Percentiles rank a stretch among this genome's conserved stretches.
These are phyloP conservation scores for Rhizopus sp. DNA, from an alignment of 371 early-diverging fungal species.

Conservation along the genomic window DNA sequence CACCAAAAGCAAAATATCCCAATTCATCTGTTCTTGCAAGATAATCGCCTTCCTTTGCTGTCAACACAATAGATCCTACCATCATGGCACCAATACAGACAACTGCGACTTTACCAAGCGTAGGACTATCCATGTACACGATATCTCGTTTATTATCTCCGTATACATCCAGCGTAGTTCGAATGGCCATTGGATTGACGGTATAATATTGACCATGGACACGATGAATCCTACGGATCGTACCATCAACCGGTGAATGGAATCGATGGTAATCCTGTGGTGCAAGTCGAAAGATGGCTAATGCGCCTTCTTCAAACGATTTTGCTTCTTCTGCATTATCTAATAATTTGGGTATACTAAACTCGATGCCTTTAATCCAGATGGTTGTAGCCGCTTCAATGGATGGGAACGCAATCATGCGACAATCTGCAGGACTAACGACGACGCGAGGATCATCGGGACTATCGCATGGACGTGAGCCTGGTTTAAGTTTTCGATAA, in stretches of 20 bases:
- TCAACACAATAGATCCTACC: conserved; percentile 84
- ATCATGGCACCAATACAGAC: conserved; percentile 87
- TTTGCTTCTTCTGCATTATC: conserved; percentile 56
- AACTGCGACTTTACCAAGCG: conserved; percentile 76
- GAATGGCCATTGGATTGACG: conserved; percentile 88
- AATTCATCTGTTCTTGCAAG: conserved; percentile 77
- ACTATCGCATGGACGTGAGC: conserved; percentile 63
- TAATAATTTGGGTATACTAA: conserved; percentile 65
- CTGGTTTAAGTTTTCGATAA: conserved; percentile 80
- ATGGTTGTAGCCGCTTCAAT: conserved; percentile 70
- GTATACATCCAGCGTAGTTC: conserved; percentile 78
- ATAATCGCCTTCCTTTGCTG: conserved; percentile 52
- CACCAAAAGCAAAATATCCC: conserved; percentile 84
- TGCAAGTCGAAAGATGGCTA: conserved; percentile 82
- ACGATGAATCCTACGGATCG: conserved; percentile 54
- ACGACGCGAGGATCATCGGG: conserved; percentile 66
- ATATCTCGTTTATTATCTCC: conserved; percentile 82
- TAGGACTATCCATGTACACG: conserved; percentile 66
- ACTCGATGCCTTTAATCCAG: conserved; percentile 89
- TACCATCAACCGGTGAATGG: conserved; percentile 82
- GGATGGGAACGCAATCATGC: conserved; percentile 73
- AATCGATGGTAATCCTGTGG: conserved; percentile 92
- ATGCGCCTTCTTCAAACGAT: conserved; percentile 64
- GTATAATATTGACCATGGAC: conserved; percentile 81
- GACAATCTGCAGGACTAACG: conserved; percentile 82